Conservation (phyloP, 176 grass and related monocot genomes). For the Aegilops tauschii region DNA sequence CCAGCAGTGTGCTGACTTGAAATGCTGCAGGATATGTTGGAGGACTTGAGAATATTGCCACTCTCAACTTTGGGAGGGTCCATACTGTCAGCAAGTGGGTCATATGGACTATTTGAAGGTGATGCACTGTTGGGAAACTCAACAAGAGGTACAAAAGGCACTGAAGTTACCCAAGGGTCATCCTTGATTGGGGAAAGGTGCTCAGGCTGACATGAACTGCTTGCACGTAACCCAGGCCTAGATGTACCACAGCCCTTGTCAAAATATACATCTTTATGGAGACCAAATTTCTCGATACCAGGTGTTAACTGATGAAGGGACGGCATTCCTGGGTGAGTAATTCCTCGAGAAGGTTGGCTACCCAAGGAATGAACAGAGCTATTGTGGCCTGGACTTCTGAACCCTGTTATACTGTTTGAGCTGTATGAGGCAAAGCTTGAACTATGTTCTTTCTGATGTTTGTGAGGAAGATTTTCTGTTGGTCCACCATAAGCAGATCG, state of each 20-base stretch:
- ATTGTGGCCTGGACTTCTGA: constrained; percentile 26
- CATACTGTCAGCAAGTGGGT: constrained; percentile 44
- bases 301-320: constrained; percentile 24
- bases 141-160: constrained; percentile 68
- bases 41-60: constrained; percentile 40
- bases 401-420: constrained; percentile 32
- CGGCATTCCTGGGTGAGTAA: constrained; percentile 27
- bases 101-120: constrained; percentile 39
- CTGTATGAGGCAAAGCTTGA: constrained; percentile 14
- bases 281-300: constrained; percentile 24
- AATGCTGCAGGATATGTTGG: constrained; percentile 23
- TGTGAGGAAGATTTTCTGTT: constrained; percentile 19
- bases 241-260: constrained; percentile 24
- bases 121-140: constrained; percentile 33
- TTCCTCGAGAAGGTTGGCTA: constrained; percentile 32
- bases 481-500: constrained; percentile 30
- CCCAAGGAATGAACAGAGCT: constrained; percentile 26
- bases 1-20: constrained; percentile 37
- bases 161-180: constrained; percentile 60
- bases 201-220: constrained; percentile 24
- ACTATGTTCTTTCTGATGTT: constrained; percentile 37
- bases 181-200: constrained; percentile 37
- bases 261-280: constrained; percentile 8
- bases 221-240: constrained; percentile 21
- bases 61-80: constrained; percentile 37